Evolutionary conservation across 2,329 filamentous ascomycete genomes (phyloP).

Genomic region (Sclerotiophoma versabilis): DNA sequence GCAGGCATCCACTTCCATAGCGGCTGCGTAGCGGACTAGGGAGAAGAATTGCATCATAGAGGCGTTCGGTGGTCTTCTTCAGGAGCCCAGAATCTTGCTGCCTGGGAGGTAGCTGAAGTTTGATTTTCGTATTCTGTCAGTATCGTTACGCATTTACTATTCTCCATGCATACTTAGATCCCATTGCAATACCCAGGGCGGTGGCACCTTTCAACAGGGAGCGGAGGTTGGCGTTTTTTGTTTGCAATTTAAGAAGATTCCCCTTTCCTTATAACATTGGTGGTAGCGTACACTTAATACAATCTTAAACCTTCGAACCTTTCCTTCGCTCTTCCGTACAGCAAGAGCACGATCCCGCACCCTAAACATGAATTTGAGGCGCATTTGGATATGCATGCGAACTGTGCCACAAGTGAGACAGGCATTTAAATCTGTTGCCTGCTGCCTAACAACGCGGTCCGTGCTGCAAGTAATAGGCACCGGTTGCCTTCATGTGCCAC

Average conservation of each 20-base stretch:
- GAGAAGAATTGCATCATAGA: constrained; percentile 26
- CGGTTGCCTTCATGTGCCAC: no score
- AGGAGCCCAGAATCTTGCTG: background rate
- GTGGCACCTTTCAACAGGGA: background rate
- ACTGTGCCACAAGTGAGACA: no score
- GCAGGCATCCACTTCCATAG: constrained; percentile 22
- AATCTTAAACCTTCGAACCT: background rate
- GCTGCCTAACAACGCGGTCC: no score
- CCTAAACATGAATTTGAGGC: no score
- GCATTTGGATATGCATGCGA: no score
- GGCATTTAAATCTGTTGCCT: no score
- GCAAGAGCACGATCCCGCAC: no score
- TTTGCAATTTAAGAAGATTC: constrained; percentile 10
- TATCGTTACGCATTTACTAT: background rate
- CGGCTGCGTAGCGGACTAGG: constrained; percentile 17
- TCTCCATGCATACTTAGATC: constrained; percentile 8
- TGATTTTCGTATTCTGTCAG: background rate
- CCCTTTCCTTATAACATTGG: constrained; percentile 10
- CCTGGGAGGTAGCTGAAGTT: background rate
- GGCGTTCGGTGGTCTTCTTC: constrained; percentile 14
- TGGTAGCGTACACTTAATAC: constrained; percentile 9
- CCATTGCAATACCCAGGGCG: constrained; percentile 8
- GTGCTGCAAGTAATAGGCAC: no score
- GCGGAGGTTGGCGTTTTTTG: constrained; percentile 1
- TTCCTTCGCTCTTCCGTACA: no score